Evolutionary conservation across 2,329 filamentous ascomycete species (phyloP).

Genomic region (Neonectria hederae): DNA sequence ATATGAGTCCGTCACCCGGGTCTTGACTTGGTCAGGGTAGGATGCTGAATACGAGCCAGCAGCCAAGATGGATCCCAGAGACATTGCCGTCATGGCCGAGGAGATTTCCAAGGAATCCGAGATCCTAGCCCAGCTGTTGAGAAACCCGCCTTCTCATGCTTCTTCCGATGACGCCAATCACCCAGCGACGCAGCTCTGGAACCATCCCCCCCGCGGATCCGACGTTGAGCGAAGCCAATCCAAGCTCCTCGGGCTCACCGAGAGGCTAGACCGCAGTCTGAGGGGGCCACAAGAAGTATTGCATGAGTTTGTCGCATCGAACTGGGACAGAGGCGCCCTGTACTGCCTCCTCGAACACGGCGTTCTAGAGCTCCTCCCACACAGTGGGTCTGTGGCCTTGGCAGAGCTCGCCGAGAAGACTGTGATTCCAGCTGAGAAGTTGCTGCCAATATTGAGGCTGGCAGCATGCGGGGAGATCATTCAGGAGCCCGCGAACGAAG

Average conservation of each 20-base stretch:
- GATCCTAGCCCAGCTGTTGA: constrained; percentile 5
- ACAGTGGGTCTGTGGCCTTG: constrained; percentile 12
- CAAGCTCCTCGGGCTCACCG: constrained; percentile 21
- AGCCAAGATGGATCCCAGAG: constrained; percentile 24
- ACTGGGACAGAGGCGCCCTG: constrained; percentile 34
- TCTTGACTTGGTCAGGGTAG: background rate
- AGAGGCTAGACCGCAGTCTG: constrained; percentile 16
- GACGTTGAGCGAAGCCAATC: constrained; percentile 14
- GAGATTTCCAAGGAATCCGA: constrained; percentile 24
- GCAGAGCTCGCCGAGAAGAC: constrained; percentile 21
- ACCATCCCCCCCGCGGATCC: constrained; percentile 3
- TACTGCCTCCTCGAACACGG: constrained; percentile 30
- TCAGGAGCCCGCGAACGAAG: constrained; percentile 10
- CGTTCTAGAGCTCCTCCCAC: constrained; percentile 25
- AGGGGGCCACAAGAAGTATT: constrained; percentile 36
- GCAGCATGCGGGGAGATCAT: constrained; percentile 28
- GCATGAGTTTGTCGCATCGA: constrained; percentile 54
- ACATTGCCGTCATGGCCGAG: constrained; percentile 18
- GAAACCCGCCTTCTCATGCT: background rate
- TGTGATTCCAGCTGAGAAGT: constrained; percentile 22
- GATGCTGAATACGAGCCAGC: constrained; percentile 14
- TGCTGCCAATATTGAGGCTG: constrained; percentile 27
- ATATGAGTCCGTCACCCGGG: background rate
- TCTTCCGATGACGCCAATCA: background rate
- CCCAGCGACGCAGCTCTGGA: constrained; percentile 3